Evolutionary conservation across 164 flowering plant species (phyloP).

Genomic region (Vitis riparia): DNA sequence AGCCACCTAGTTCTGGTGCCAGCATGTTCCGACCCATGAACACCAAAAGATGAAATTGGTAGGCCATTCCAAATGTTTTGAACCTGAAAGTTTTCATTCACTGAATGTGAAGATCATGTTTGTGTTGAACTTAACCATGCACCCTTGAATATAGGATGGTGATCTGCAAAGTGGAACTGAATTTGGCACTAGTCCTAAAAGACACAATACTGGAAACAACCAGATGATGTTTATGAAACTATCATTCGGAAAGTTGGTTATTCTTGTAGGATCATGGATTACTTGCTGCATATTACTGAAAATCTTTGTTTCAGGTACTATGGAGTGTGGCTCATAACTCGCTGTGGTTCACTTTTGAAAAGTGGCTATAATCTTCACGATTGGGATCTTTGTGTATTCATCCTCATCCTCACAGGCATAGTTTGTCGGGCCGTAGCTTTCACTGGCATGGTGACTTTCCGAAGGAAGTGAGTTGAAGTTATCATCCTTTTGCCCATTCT

Average conservation of each 20-base stretch:
- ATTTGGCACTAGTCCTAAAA: neutral
- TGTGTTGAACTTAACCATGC: no score
- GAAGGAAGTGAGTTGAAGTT: conserved; percentile 48
- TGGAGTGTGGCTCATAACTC: conserved; percentile 94
- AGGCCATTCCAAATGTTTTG: no score
- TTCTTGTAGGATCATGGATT: neutral
- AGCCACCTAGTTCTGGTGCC: no score
- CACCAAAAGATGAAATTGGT: no score
- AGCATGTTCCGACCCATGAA: no score
- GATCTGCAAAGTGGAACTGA: no score
- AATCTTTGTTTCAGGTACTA: conserved; percentile 55
- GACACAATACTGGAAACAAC: neutral
- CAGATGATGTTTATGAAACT: neutral
- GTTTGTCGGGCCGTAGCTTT: conserved; percentile 62
- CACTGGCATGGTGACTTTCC: conserved; percentile 63
- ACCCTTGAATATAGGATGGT: no score
- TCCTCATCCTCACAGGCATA: conserved; percentile 60
- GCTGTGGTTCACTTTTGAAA: conserved; percentile 69
- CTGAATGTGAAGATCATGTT: no score
- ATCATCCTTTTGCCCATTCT: no score
- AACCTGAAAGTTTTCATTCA: no score
- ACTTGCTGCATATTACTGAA: neutral
- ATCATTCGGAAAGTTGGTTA: no score
- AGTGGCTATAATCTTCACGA: conserved; percentile 60
- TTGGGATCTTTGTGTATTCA: conserved; percentile 58